Evolutionary conservation across 2,329 filamentous ascomycete genomes (phyloP).

Genomic region (Fusarium devonianum): DNA sequence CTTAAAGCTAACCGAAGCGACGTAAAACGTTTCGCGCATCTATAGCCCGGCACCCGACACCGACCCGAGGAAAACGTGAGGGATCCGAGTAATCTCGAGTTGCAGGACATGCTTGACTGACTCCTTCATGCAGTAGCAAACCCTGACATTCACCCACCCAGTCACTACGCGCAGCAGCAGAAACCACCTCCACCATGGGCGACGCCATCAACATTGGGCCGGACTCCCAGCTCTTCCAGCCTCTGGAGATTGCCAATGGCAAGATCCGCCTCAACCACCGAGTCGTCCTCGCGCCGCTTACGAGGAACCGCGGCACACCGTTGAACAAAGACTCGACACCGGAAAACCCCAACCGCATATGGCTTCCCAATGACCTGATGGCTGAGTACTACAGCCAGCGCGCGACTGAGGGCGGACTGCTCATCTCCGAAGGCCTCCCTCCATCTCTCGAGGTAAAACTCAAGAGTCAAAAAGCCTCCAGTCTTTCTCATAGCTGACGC

Average conservation of each 20-base stretch:
- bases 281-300: conserved; percentile 60
- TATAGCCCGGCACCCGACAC: no score
- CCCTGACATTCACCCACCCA: background rate
- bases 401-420: conserved; percentile 50
- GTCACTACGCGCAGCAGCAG: no score
- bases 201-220: conserved; percentile 13
- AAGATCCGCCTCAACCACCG: conserved; percentile 58
- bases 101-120: no score
- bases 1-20: no score
- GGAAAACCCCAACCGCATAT: conserved; percentile 51
- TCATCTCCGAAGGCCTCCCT: conserved; percentile 56
- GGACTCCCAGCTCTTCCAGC: conserved; percentile 43
- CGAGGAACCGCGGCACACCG: conserved; percentile 60
- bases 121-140: no score
- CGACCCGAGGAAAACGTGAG: no score
- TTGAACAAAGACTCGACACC: conserved; percentile 52
- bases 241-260: conserved; percentile 49
- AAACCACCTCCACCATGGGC: conserved; percentile 17
- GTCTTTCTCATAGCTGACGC: background rate
- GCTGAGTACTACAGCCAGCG: conserved; percentile 55
- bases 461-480: accelerated
- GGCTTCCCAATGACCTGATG: conserved; percentile 51
- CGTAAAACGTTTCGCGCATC: no score
- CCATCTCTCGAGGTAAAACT: conserved; percentile 53
- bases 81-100: no score